Evolutionary conservation across 345 rosid genomes (phyloP).

Genomic region (Camelina sativa): DNA sequence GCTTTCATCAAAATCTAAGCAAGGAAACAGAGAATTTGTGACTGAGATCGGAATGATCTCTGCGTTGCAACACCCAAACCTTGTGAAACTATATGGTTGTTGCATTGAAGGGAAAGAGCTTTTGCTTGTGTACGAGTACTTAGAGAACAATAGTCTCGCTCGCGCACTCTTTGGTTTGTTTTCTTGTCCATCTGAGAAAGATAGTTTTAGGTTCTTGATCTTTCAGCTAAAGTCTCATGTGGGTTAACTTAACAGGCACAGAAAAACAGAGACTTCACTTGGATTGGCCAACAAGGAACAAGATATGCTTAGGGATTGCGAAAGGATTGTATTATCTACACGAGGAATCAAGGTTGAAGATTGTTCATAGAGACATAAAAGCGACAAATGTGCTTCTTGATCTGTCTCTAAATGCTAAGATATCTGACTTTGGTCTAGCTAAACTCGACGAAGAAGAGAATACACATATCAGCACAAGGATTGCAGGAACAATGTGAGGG

Average conservation of each 20-base stretch:
- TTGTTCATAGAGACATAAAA: slow-evolving; percentile 79
- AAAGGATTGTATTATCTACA: slow-evolving; percentile 72
- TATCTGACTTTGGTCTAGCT: slow-evolving; percentile 77
- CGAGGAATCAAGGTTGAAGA: slow-evolving; percentile 70
- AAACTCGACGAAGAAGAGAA: slow-evolving; percentile 70
- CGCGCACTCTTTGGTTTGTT: slow-evolving; percentile 64
- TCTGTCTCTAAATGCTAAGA: slow-evolving; percentile 55
- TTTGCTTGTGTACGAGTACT: slow-evolving; percentile 67
- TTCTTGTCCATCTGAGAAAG: neutral
- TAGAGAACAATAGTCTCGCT: slow-evolving; percentile 75
- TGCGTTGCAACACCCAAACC: slow-evolving; percentile 65
- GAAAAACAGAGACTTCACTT: slow-evolving; percentile 51
- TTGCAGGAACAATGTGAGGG: slow-evolving; percentile 71
- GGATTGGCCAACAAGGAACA: slow-evolving; percentile 69
- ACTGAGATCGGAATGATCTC: slow-evolving; percentile 66
- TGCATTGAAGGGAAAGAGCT: slow-evolving; percentile 67
- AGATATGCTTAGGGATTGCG: slow-evolving; percentile 69
- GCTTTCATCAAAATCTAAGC: slow-evolving; percentile 70
- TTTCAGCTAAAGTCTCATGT: neutral
- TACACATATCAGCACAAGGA: slow-evolving; percentile 70
- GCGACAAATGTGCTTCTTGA: slow-evolving; percentile 74
- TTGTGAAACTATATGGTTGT: slow-evolving; percentile 72
- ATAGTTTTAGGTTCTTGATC: neutral
- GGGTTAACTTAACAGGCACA: slow-evolving; percentile 41
- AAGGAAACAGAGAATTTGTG: slow-evolving; percentile 72